Evolutionary conservation across 257 asterid species (phyloP).

Genomic region (Solanum okadae): DNA sequence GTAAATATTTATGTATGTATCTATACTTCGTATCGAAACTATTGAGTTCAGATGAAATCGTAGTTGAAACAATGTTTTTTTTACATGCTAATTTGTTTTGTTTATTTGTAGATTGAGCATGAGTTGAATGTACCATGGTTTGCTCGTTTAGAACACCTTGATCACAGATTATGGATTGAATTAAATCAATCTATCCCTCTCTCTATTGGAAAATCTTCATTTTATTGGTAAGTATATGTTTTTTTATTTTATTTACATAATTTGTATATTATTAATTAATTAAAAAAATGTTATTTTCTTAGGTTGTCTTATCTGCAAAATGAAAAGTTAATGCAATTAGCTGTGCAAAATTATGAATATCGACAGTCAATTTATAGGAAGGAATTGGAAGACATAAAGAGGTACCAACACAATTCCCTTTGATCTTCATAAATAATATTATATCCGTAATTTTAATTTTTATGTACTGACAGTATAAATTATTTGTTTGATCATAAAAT

Average conservation of each 20-base stretch:
- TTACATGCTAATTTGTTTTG: neutral
- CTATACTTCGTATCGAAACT: neutral
- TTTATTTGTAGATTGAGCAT: slow-evolving; percentile 28
- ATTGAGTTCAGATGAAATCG: neutral
- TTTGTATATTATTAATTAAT: neutral
- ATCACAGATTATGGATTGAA: slow-evolving; percentile 60
- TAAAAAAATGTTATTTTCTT: neutral
- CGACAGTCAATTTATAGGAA: slow-evolving; percentile 29
- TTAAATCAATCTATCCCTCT: slow-evolving; percentile 15
- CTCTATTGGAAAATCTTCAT: slow-evolving; percentile 31
- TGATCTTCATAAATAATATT: neutral
- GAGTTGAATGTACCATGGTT: slow-evolving; percentile 45
- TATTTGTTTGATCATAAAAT: neutral
- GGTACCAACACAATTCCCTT: slow-evolving; percentile 3
- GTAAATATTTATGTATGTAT: no score
- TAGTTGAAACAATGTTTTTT: neutral
- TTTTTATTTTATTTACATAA: neutral
- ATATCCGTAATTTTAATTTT: neutral
- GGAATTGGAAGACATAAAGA: slow-evolving; percentile 48
- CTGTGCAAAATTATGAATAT: slow-evolving; percentile 33
- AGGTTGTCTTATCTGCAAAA: slow-evolving; percentile 31
- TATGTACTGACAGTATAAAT: neutral
- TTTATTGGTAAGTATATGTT: slow-evolving; percentile 17
- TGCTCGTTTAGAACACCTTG: slow-evolving; percentile 49
- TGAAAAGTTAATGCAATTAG: slow-evolving; percentile 40